Percentiles rank a stretch among this genome's conserved stretches.
Evolutionary conservation across 306 rosid species (phyloP).

Genomic region (Lupinus albus): DNA sequence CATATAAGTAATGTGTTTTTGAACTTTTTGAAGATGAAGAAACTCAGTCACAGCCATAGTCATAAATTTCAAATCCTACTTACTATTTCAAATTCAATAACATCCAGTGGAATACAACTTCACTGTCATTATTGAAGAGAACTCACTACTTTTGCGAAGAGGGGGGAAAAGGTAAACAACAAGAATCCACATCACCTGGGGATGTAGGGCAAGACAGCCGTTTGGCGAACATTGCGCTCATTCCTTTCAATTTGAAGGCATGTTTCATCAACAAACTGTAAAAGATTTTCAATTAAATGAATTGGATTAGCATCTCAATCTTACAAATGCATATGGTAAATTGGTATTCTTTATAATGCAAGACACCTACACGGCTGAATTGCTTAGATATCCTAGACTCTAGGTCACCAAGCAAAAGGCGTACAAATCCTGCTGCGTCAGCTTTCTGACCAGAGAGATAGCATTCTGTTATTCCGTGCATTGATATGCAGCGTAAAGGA

Average conservation of each 20-base stretch:
- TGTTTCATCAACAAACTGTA: slow-evolving; percentile 98
- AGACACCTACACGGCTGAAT: slow-evolving; percentile 80
- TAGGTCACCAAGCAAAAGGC: slow-evolving; percentile 87
- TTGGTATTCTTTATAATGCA: slow-evolving; percentile 24
- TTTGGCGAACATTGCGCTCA: slow-evolving; percentile 88
- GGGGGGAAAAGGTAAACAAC: slow-evolving; percentile 13
- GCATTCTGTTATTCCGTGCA: slow-evolving; percentile 98
- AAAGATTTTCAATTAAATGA: slow-evolving; percentile 34
- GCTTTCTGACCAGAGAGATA: slow-evolving; percentile 99
- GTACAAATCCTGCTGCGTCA: slow-evolving; percentile 99
- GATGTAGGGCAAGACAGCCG: slow-evolving; percentile 89
- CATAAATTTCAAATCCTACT: background rate
- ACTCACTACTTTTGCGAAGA: slow-evolving; percentile 23
- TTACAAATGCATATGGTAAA: slow-evolving; percentile 34
- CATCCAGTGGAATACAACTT: slow-evolving; percentile 14
- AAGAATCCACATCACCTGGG: slow-evolving; percentile 62
- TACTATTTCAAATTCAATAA: background rate
- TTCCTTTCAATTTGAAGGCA: slow-evolving; percentile 98
- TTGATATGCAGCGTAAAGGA: slow-evolving; percentile 98
- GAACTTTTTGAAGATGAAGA: background rate
- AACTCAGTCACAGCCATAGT: background rate
- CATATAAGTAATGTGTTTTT: background rate
- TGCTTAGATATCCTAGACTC: slow-evolving; percentile 89
- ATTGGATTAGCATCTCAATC: slow-evolving; percentile 33
- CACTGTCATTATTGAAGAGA: slow-evolving; percentile 14